A percentile compares a stretch with the other conserved stretches of the same genome.
Evolutionary conservation across 768 basidiomycete species (phyloP).

Genomic region (Mycena vulgaris): DNA sequence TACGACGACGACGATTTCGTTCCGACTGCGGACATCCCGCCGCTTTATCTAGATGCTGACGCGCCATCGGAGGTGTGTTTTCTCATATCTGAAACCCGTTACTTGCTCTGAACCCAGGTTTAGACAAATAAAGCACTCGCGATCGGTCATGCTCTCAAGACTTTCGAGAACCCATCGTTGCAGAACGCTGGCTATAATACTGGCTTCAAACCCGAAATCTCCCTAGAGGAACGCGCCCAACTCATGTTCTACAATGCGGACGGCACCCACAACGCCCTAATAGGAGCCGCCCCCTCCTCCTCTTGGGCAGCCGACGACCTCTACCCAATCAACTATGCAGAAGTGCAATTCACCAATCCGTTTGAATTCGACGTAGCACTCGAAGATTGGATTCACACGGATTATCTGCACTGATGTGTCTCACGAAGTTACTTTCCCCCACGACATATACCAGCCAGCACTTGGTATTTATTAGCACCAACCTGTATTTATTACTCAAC

Average conservation of each 20-base stretch:
- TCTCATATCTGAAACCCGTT: neutral
- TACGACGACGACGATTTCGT: slow-evolving; percentile 47
- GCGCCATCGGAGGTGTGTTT: slow-evolving; percentile 23
- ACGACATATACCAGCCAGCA: neutral
- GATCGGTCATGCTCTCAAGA: slow-evolving; percentile 14
- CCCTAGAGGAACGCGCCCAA: slow-evolving; percentile 18
- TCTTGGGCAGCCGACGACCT: neutral
- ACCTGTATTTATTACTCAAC: slow-evolving; percentile 21
- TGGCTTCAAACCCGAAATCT: slow-evolving; percentile 29
- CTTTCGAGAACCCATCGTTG: slow-evolving; percentile 16
- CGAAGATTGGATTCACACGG: slow-evolving; percentile 14
- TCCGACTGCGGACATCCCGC: slow-evolving; percentile 53
- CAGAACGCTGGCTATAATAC: neutral
- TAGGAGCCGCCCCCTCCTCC: neutral
- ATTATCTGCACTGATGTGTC: neutral
- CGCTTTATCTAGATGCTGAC: slow-evolving; percentile 46
- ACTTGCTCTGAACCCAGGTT: neutral
- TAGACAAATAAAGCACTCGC: neutral
- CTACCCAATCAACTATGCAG: slow-evolving; percentile 11
- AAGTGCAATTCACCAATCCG: slow-evolving; percentile 34
- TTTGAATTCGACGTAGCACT: slow-evolving; percentile 15
- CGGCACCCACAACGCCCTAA: slow-evolving; percentile 1
- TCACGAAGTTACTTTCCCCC: neutral
- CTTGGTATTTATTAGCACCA: slow-evolving; percentile 2
- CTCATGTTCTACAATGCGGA: slow-evolving; percentile 27